These are phyloP conservation scores for Tubosaeta brunneosetosa DNA, from an alignment of 768 basidiomycete genomes.

Conservation along the genomic window DNA sequence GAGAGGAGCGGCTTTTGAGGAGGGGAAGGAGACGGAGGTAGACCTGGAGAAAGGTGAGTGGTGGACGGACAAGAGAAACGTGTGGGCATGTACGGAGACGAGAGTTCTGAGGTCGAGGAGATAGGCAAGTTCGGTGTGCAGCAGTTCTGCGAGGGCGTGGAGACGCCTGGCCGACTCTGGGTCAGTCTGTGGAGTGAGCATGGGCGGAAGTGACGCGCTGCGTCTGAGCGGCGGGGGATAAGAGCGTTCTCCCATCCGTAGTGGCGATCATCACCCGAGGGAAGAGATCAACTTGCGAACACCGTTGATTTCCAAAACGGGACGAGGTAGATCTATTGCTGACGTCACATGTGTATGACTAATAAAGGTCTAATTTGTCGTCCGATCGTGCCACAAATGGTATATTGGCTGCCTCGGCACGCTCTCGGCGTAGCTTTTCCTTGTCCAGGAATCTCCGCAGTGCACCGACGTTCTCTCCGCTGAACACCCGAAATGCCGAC, in stretches of 20 bases:
- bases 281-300: conserved; percentile 3
- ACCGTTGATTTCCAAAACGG: conserved; percentile 7
- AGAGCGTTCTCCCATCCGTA: neutral
- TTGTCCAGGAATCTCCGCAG: conserved; percentile 70
- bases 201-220: conserved; percentile 40
- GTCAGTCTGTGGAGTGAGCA: conserved; percentile 14
- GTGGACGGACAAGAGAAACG: neutral
- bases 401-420: conserved; percentile 56
- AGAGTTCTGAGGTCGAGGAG: conserved; percentile 72
- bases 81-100: conserved; percentile 61
- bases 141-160: conserved; percentile 80
- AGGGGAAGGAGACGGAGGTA: conserved; percentile 58
- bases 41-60: conserved; percentile 40
- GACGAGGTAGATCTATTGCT: neutral
- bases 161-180: conserved; percentile 46
- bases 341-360: conserved; percentile 14
- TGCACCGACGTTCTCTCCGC: conserved; percentile 56
- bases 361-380: conserved; percentile 62
- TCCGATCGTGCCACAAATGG: conserved; percentile 58
- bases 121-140: conserved; percentile 82
- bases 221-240: conserved; percentile 25
- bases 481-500: conserved; percentile 76
- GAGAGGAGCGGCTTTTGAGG: conserved; percentile 31
- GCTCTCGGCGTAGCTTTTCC: conserved; percentile 53
- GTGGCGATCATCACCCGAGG: neutral